These are phyloP conservation scores for Arthrobotrys iridis DNA, from an alignment of 2,329 filamentous ascomycete species.

Conservation along the genomic window DNA sequence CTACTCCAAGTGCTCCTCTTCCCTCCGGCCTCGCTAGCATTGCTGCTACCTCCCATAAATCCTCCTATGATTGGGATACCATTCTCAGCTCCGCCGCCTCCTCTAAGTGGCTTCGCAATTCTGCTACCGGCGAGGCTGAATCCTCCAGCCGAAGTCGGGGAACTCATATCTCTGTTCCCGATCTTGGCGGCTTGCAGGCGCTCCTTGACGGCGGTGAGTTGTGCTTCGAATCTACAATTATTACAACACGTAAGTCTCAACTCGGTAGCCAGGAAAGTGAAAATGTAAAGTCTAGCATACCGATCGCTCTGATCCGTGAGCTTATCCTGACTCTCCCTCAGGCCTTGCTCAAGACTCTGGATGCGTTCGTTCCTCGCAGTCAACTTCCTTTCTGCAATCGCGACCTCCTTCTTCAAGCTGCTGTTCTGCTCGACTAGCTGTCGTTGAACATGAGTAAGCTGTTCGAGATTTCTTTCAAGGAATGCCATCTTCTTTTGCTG, in stretches of 20 bases:
- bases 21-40: slow-evolving; percentile 23
- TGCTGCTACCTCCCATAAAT: slow-evolving; percentile 31
- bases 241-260: slow-evolving; percentile 39
- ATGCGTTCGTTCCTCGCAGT: slow-evolving; percentile 97
- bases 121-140: slow-evolving; percentile 77
- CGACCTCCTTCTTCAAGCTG: slow-evolving; percentile 97
- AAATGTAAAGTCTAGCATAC: slow-evolving; percentile 68
- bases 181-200: slow-evolving; percentile 94
- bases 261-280: background rate
- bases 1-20: slow-evolving; percentile 45
- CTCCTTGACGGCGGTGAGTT: slow-evolving; percentile 97
- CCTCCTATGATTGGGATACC: slow-evolving; percentile 55
- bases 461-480: slow-evolving; percentile 95
- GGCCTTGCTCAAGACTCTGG: slow-evolving; percentile 86
- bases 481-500: slow-evolving; percentile 99
- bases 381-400: slow-evolving; percentile 95
- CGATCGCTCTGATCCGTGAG: slow-evolving; percentile 95
- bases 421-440: slow-evolving; percentile 98
- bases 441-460: slow-evolving; percentile 94
- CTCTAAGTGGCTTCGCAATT: slow-evolving; percentile 75
- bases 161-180: slow-evolving; percentile 82
- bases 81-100: slow-evolving; percentile 66
- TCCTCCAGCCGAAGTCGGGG: slow-evolving; percentile 65
- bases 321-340: slow-evolving; percentile 98
- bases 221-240: slow-evolving; percentile 87